Conservation (phyloP, 2,329 filamentous ascomycete genomes). For the Aspergillus texensis region DNA sequence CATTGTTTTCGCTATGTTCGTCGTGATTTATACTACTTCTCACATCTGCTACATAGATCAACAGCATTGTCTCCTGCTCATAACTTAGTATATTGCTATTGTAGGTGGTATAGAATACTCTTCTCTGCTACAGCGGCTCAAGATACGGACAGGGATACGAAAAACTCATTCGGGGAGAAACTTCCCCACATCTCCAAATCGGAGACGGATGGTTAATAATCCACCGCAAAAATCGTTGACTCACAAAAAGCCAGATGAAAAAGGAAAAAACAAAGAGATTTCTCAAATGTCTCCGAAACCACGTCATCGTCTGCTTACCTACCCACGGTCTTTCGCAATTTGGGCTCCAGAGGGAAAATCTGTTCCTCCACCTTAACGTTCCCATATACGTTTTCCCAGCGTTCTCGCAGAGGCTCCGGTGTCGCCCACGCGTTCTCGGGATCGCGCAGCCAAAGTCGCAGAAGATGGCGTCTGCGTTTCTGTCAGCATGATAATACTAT, state of each 20-base stretch:
- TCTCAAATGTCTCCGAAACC: background rate
- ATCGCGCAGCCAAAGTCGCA: conserved; percentile 53
- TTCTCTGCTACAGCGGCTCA: background rate
- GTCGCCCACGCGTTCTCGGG: conserved; percentile 51
- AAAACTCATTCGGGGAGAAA: background rate
- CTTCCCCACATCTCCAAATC: background rate
- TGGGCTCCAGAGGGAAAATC: conserved; percentile 46
- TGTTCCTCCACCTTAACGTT: conserved; percentile 43
- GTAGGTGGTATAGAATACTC: background rate
- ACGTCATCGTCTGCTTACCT: background rate
- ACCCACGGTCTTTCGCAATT: background rate
- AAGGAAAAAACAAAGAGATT: background rate
- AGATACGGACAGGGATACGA: background rate
- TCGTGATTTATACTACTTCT: too few relatives aligned
- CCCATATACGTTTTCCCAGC: conserved; percentile 48
- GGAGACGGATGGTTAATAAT: background rate
- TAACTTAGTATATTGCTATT: background rate
- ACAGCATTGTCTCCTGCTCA: background rate
- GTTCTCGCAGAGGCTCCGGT: conserved; percentile 37
- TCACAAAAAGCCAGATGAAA: background rate
- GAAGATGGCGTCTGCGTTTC: conserved; percentile 43
- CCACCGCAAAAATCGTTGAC: background rate
- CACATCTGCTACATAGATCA: background rate
- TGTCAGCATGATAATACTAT: background rate
- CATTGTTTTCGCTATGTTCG: too few relatives aligned